These are phyloP conservation scores for Sophora flavescens DNA, from an alignment of 306 rosid genomes.

Conservation along the genomic window DNA sequence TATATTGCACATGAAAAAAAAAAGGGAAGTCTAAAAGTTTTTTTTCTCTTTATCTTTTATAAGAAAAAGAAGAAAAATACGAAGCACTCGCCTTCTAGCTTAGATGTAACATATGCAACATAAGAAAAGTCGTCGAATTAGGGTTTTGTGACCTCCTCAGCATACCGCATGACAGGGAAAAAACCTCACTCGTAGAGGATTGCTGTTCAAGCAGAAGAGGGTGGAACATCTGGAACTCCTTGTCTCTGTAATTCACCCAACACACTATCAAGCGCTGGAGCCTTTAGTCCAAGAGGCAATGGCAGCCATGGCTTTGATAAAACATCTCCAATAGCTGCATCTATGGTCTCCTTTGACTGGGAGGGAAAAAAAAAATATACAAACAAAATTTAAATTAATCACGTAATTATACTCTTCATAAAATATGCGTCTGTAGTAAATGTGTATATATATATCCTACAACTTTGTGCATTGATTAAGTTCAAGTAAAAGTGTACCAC, in stretches of 20 bases:
- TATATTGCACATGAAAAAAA: slow-evolving; percentile 8
- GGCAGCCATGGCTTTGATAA: slow-evolving; percentile 90
- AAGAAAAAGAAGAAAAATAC: slow-evolving; percentile 20
- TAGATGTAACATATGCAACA: slow-evolving; percentile 45
- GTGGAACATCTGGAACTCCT: slow-evolving; percentile 83
- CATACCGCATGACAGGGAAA: slow-evolving; percentile 4
- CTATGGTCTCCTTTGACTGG: slow-evolving; percentile 93
- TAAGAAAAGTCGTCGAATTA: slow-evolving; percentile 73
- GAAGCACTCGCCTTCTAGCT: slow-evolving; percentile 31
- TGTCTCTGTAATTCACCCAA: slow-evolving; percentile 80
- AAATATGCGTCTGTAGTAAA: background rate
- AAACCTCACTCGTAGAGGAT: background rate
- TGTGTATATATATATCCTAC: background rate
- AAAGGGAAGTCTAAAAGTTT: background rate
- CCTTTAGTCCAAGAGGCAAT: slow-evolving; percentile 86
- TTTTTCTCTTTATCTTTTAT: background rate
- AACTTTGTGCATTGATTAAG: background rate
- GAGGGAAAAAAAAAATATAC: background rate
- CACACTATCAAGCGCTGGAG: slow-evolving; percentile 79
- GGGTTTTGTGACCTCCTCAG: slow-evolving; percentile 44
- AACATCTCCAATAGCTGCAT: slow-evolving; percentile 87
- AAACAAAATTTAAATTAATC: background rate
- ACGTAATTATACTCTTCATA: background rate
- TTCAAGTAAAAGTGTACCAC: no score
- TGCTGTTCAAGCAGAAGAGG: slow-evolving; percentile 57